phyloP scores from a whole-genome alignment of 345 rosid genomes.

The Arabis alpina region DNA sequence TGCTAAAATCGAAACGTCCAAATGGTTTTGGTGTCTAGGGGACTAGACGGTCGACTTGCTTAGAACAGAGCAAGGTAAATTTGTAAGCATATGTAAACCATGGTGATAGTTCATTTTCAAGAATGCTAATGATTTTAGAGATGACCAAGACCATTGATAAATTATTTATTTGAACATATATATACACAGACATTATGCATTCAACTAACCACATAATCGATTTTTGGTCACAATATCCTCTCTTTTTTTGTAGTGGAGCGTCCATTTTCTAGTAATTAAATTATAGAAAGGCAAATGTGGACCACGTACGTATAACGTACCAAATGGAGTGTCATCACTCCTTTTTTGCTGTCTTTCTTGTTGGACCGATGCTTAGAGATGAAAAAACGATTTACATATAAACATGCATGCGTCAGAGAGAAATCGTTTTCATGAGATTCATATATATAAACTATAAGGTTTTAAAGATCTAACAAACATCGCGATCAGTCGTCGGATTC shows the following conservation, averaged over 20 bases:
- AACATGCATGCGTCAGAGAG: conserved; percentile 40
- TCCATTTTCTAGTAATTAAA: conserved; percentile 16
- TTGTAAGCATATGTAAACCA: conserved; percentile 9
- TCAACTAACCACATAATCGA: conserved; percentile 19
- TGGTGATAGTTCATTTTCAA: neutral
- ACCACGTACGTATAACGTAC: conserved; percentile 44
- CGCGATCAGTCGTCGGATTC: conserved; percentile 47
- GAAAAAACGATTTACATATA: conserved; percentile 27
- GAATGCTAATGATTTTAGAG: conserved; percentile 9
- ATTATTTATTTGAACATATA: conserved; percentile 19
- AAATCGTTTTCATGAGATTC: conserved; percentile 43
- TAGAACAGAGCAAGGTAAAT: neutral
- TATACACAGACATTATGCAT: neutral
- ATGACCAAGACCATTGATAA: neutral
- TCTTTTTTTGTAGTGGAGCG: too few relatives aligned
- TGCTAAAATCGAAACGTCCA: neutral
- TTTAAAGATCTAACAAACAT: conserved; percentile 36
- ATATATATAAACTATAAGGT: conserved; percentile 23
- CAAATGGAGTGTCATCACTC: conserved; percentile 33
- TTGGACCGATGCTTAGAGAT: conserved; percentile 38
- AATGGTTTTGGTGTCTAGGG: neutral
- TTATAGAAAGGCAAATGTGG: conserved; percentile 36
- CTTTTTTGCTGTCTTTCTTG: conserved; percentile 36
- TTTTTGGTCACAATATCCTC: too few relatives aligned
- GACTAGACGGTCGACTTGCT: neutral